Evolutionary conservation across 495 filamentous ascomycete genomes (phyloP).

Genomic region (Podospora pseudopauciseta): DNA sequence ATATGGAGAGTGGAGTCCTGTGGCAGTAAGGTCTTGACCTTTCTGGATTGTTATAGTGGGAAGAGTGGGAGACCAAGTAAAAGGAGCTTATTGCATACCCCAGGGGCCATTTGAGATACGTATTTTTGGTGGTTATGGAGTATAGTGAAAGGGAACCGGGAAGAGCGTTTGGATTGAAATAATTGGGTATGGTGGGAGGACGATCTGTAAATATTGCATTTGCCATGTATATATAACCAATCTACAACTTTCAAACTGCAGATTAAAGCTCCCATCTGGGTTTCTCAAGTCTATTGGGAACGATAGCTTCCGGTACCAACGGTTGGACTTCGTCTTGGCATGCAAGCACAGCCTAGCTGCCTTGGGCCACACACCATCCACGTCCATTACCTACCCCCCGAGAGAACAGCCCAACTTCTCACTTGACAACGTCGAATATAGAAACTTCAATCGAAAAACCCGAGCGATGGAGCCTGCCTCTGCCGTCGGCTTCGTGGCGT

Average conservation of each 20-base stretch:
- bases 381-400: too few relatives aligned
- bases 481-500: neutral
- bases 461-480: neutral
- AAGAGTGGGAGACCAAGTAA: neutral
- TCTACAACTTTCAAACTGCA: too few relatives aligned
- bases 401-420: neutral
- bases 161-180: neutral
- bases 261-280: too few relatives aligned
- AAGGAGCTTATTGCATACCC: neutral
- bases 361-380: neutral
- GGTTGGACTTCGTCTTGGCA: neutral
- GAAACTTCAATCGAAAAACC: neutral
- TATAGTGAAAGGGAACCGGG: too few relatives aligned
- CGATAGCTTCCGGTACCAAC: too few relatives aligned
- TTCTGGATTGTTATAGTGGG: neutral
- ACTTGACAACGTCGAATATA: neutral
- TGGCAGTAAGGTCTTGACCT: conserved; percentile 8
- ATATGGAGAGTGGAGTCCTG: conserved; percentile 17
- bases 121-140: too few relatives aligned
- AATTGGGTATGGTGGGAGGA: neutral
- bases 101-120: neutral
- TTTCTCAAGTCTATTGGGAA: too few relatives aligned
- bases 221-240: neutral
- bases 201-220: neutral
- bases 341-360: neutral